phyloP scores from a whole-genome alignment of 306 rosid genomes.

The Dryas octopetala region DNA sequence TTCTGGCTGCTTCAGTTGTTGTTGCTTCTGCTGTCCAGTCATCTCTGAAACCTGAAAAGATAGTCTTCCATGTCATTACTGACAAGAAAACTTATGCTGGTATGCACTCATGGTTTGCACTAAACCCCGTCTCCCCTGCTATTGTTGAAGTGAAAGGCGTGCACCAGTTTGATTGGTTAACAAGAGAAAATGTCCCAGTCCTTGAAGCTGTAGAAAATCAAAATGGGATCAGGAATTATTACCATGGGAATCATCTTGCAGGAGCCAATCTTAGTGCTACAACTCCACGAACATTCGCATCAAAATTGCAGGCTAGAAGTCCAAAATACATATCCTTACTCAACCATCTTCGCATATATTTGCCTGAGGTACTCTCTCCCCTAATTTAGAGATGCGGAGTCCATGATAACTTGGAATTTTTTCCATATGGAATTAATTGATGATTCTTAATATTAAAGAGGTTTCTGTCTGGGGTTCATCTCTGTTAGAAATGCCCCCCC shows the following conservation, averaged over 20 bases:
- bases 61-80: conserved; percentile 95
- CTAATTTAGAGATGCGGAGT: background rate
- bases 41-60: conserved; percentile 69
- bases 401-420: background rate
- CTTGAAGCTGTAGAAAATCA: conserved; percentile 97
- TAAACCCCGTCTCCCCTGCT: conserved; percentile 87
- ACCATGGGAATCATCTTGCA: conserved; percentile 81
- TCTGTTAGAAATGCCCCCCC: background rate
- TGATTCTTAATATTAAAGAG: background rate
- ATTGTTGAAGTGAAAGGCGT: conserved; percentile 91
- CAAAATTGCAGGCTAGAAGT: conserved; percentile 92
- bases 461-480: background rate
- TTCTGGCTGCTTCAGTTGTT: conserved; percentile 96
- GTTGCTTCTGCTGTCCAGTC: conserved; percentile 91
- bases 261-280: conserved; percentile 74
- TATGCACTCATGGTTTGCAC: conserved; percentile 99
- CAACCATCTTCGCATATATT: conserved; percentile 92
- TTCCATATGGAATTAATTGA: background rate
- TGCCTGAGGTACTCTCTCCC: conserved; percentile 77
- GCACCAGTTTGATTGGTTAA: conserved; percentile 99
- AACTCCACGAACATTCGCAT: conserved; percentile 69
- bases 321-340: conserved; percentile 97
- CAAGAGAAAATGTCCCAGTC: conserved; percentile 98
- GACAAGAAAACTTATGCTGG: conserved; percentile 97
- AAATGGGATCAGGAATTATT: conserved; percentile 79